Conservation (phyloP, 2,329 filamentous ascomycete genomes). For the Alternaria ventricosa region DNA sequence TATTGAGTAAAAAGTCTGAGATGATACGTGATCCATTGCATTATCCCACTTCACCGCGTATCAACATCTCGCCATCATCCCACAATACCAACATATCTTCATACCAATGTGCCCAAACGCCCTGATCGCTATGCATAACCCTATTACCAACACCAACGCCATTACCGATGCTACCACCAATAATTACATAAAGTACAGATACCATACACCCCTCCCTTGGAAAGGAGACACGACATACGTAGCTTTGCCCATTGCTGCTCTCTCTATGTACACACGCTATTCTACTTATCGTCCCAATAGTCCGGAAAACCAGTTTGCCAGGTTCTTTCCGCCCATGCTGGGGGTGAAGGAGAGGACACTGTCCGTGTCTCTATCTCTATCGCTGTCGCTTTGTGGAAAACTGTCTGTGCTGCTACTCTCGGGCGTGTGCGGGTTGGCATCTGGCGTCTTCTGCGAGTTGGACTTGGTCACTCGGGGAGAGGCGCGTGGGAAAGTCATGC, state of each 20-base stretch:
- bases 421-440: not conserved
- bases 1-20: not conserved
- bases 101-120: not conserved
- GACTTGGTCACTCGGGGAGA: not conserved
- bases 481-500: slow-evolving; percentile 21
- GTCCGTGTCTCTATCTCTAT: slow-evolving; percentile 20
- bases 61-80: not conserved
- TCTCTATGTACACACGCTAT: not conserved
- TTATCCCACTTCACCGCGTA: not conserved
- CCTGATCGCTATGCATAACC: slow-evolving; percentile 7
- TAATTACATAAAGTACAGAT: not conserved
- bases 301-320: slow-evolving; percentile 43
- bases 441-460: not conserved
- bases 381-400: not conserved
- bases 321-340: slow-evolving; percentile 34
- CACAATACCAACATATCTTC: not conserved
- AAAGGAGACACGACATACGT: not conserved
- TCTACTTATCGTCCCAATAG: slow-evolving; percentile 27
- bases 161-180: not conserved
- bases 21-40: not conserved
- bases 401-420: not conserved
- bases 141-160: not conserved
- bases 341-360: slow-evolving; percentile 34
- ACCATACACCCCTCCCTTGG: not conserved
- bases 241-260: not conserved